phyloP scores from a whole-genome alignment of 805 yeast species.

The Candida incommunis region DNA sequence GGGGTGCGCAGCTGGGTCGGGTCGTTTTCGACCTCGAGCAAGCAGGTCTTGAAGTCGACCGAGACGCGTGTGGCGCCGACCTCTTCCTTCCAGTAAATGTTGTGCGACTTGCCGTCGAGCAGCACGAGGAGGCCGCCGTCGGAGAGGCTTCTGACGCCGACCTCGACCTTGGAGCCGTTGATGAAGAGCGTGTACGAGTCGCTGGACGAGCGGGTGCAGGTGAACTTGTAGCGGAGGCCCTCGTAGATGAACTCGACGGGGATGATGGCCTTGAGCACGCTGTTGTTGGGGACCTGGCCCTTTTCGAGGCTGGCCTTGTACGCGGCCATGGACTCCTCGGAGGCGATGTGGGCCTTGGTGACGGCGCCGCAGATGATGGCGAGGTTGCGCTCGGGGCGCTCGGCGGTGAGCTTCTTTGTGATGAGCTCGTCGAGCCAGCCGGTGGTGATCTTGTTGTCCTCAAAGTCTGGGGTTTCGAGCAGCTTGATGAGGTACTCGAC shows the following conservation, averaged over 20 bases:
- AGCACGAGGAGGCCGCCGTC: slow-evolving; percentile 91
- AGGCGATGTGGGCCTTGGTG: slow-evolving; percentile 77
- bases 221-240: slow-evolving; percentile 82
- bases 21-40: slow-evolving; percentile 89
- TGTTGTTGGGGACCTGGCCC: slow-evolving; percentile 88
- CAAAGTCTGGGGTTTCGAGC: slow-evolving; percentile 92
- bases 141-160: slow-evolving; percentile 74
- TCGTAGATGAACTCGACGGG: slow-evolving; percentile 94
- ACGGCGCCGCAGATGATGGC: slow-evolving; percentile 98
- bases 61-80: slow-evolving; percentile 89
- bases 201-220: slow-evolving; percentile 83
- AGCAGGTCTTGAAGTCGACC: slow-evolving; percentile 89
- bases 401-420: slow-evolving; percentile 85
- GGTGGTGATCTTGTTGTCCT: slow-evolving; percentile 91
- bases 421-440: slow-evolving; percentile 98
- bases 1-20: slow-evolving; percentile 98
- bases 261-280: slow-evolving; percentile 68
- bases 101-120: slow-evolving; percentile 83
- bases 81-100: slow-evolving; percentile 97
- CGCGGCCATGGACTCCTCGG: slow-evolving; percentile 54
- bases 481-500: slow-evolving; percentile 92
- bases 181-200: slow-evolving; percentile 81
- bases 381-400: slow-evolving; percentile 81
- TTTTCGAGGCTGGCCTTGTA: slow-evolving; percentile 71
- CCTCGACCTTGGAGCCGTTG: slow-evolving; percentile 83